Base-by-base conservation (phyloP, 306 rosid species). In the Geum urbanum region DNA sequence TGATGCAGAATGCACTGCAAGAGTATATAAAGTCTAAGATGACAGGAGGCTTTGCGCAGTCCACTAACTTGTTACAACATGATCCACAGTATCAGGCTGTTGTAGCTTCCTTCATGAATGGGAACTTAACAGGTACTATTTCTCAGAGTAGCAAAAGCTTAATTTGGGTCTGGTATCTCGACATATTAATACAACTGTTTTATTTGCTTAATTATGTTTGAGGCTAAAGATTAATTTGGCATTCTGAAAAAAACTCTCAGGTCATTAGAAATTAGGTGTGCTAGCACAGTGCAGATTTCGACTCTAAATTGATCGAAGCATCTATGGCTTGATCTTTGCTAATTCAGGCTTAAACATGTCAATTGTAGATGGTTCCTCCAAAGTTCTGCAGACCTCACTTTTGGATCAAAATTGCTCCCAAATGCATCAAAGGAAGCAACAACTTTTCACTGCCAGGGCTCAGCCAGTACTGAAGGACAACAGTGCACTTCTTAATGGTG, bases 81-180 rank as follows among this genome's bases (percentile, higher is more conserved):
- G 70, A 69, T 63, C 71, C 35, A 9, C 75, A 69, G 16, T 51
- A 69, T 69, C 75, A 76, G 43, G 75, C 74, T 58, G 48, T 53
- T 18, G 54, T 69, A 41, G 74, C 65, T 54, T 69, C 75, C 24
- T 43, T 52, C 20, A 61, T 52, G 19, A 62, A 76, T 53, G 51
- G 56, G 49, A 69, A 52, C 44, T 52, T 52, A 68, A 52, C 74
- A 16, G 63, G 59, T 59, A 45, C 53, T 49, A 9, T 13, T 47
- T 58, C 49, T 50, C 47, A n/a, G 40, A 46, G 32, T 46, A 67
- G 59, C 44, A 57, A 39, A 45, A 20, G 45, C 18, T 40, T 62
- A 67, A 56, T 74, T 11, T 45, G 39, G 78, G 48, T 45, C 35
- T 41, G 41, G 18, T 57, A 45, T 56, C 49, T 7, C 22, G 51